Conservation (phyloP, 2,329 filamentous ascomycete genomes). For the Sporothrix euskadiensis region DNA sequence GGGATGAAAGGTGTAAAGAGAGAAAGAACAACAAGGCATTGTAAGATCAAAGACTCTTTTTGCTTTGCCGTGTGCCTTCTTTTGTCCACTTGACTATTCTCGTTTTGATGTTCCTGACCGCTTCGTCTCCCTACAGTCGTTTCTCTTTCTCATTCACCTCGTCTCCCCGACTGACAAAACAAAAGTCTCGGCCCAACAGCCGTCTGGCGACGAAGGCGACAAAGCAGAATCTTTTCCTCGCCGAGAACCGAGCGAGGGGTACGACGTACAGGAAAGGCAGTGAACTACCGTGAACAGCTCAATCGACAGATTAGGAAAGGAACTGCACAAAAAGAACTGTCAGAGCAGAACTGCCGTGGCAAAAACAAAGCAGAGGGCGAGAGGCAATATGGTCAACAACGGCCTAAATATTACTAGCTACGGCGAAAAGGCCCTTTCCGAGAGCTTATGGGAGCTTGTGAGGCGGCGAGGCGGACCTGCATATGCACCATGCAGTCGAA, state of each 20-base stretch:
- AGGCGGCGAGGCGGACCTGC: constrained; percentile 4
- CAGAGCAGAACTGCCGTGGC: neutral
- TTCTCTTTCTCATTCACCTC: neutral
- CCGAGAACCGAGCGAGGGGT: neutral
- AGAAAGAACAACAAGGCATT: neutral
- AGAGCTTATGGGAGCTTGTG: neutral
- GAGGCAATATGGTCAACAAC: neutral
- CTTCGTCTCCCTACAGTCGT: neutral
- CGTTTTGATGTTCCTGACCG: neutral
- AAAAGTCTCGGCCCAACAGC: constrained; percentile 8
- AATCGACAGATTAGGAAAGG: neutral
- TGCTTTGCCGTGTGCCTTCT: too few species aligned
- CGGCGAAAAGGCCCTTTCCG: neutral
- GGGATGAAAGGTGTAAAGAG: neutral
- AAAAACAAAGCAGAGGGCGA: constrained; percentile 8
- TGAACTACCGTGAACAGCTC: neutral
- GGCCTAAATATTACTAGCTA: too few species aligned
- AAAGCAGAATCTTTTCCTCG: neutral
- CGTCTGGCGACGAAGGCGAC: neutral
- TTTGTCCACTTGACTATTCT: neutral
- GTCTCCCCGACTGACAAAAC: neutral
- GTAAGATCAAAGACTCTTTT: neutral
- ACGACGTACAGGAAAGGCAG: neutral
- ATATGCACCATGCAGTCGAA: constrained; percentile 8
- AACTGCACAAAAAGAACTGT: neutral